phyloP scores from a whole-genome alignment of 441 rosid species.

The Gossypium davidsonii region DNA sequence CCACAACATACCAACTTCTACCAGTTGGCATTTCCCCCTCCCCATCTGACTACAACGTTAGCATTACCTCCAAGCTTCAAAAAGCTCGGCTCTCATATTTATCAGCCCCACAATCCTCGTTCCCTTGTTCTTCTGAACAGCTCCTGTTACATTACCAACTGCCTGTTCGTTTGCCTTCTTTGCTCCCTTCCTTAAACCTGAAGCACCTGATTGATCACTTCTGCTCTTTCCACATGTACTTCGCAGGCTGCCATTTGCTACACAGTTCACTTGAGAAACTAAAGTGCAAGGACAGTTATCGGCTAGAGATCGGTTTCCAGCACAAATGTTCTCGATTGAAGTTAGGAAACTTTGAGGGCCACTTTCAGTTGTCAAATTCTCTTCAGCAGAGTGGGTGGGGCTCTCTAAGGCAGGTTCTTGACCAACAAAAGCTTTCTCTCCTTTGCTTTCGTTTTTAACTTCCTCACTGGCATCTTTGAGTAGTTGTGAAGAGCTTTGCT shows the following conservation, averaged over 20 bases:
- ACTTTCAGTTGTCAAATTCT: conserved; percentile 21
- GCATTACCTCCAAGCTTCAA: conserved; percentile 66
- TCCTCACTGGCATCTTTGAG: conserved; percentile 34
- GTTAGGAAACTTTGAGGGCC: conserved; percentile 25
- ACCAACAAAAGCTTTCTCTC: conserved; percentile 23
- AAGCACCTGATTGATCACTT: conserved; percentile 22
- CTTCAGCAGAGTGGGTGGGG: conserved; percentile 22
- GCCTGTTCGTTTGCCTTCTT: conserved; percentile 29
- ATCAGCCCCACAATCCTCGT: conserved; percentile 37
- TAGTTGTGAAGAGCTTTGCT: conserved; percentile 34
- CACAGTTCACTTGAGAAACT: conserved; percentile 33
- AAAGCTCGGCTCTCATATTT: conserved; percentile 53
- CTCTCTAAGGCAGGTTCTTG: conserved; percentile 35
- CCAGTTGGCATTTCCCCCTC: conserved; percentile 12
- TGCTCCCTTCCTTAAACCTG: conserved; percentile 24
- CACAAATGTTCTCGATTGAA: conserved; percentile 40
- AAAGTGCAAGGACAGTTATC: conserved; percentile 33
- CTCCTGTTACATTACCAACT: conserved; percentile 20
- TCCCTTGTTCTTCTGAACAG: conserved; percentile 43
- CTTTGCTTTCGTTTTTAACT: conserved; percentile 17
- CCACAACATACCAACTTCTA: conserved; percentile 25
- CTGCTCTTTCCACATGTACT: conserved; percentile 18
- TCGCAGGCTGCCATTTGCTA: conserved; percentile 17
- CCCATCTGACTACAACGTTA: neutral
- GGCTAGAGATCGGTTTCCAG: conserved; percentile 22